Evolutionary conservation across 164 flowering plant species (phyloP), one percentile per base, ranked within the genome.

Genomic region (Macadamia integrifolia): DNA sequence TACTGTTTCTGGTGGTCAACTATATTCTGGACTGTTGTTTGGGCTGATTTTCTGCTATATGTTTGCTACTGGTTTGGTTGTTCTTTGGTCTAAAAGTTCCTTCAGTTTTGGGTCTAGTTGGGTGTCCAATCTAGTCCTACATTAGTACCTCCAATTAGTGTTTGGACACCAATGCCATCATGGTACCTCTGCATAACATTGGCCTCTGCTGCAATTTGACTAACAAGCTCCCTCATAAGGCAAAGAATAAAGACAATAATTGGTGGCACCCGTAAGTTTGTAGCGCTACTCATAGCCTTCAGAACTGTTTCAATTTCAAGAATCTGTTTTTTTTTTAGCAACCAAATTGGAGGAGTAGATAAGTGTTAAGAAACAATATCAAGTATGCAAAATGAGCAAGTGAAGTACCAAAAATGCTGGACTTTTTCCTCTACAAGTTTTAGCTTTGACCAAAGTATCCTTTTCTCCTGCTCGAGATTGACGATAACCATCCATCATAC

Each of bases 301-400:
- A 89, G 60, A 83, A 85, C 99, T 91, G 97, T 73, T 92, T 95
- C 99, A 87, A 92, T 92, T 71, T 96, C 98, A 83, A 97, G 98
- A 86, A 95, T 83, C 99, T 95, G 94, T 23, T 80, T 85, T 79
- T 74, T 74, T 71, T 82, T 88, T 81, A 84, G 75, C 70, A 81
- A 71, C 28, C 71, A 43, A 32, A 74, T 60, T 66, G 70, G 64
- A 23, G 23, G 23, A 73, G 69, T 52, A 64, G 62, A 32, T 69
- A 10, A 72, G 68, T 60, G 50, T 66, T 64, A 60, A 42, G 58
- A 62, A 46, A 65, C 9, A 66, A 66, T 6, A 42, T 42, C 12
- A 64, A 43, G 31, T 40, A 60, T 50, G 42, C 6, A 49, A 67
- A 64, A 48, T 52, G 66, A 42, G n/a, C 23, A 67, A 13, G 64